Conservation (phyloP, 495 filamentous ascomycete genomes). For the Parathielavia hyrcaniae region DNA sequence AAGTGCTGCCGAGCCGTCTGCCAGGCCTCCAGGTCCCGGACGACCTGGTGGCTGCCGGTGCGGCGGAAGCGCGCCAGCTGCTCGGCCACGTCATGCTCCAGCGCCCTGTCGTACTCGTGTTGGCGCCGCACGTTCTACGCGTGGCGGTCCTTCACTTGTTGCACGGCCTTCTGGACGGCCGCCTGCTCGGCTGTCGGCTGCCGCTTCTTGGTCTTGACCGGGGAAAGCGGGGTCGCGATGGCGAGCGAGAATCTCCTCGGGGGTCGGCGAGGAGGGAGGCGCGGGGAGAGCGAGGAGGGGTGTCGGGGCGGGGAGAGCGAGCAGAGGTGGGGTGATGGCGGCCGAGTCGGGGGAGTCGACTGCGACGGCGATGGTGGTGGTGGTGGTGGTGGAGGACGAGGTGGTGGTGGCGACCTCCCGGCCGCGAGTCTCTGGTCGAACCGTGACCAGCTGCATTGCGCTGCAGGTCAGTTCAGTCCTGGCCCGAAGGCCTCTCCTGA, state of each 20-base stretch:
- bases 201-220: too few relatives aligned
- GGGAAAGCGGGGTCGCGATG: not conserved
- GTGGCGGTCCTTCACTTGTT: not conserved
- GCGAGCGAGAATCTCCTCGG: not conserved
- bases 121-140: not conserved
- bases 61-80: too few relatives aligned
- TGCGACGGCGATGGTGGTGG: not conserved
- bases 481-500: not conserved
- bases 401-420: not conserved
- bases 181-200: not conserved
- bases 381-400: not conserved
- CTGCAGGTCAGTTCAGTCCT: not conserved
- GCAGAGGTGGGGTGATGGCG: not conserved
- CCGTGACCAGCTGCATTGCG: not conserved
- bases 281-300: not conserved
- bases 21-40: too few relatives aligned
- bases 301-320: not conserved
- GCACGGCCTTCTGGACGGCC: not conserved
- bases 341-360: slow-evolving; percentile 4
- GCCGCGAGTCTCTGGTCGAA: not conserved
- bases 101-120: not conserved
- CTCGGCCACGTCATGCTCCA: too few relatives aligned
- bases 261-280: not conserved
- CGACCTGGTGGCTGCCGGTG: too few relatives aligned
- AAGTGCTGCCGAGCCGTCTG: too few relatives aligned